Conservation (phyloP, 2,329 filamentous ascomycete species). For the Neurospora crassa region DNA sequence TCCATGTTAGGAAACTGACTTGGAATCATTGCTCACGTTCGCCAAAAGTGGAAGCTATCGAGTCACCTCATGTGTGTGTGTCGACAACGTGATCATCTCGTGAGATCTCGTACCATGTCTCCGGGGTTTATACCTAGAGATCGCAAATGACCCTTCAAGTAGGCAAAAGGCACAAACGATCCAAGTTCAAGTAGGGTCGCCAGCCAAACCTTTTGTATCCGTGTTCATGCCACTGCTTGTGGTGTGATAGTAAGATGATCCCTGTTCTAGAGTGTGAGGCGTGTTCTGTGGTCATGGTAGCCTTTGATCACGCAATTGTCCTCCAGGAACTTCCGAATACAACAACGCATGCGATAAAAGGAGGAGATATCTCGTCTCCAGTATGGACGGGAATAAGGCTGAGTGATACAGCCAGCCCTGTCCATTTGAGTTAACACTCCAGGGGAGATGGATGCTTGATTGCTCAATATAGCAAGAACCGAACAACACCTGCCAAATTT, state of each 20-base stretch:
- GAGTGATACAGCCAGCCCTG: neutral
- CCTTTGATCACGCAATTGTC: neutral
- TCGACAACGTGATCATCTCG: neutral
- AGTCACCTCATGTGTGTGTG: neutral
- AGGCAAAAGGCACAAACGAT: no score
- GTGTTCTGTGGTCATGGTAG: neutral
- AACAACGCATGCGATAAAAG: neutral
- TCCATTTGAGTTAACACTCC: no score
- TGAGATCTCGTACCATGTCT: neutral
- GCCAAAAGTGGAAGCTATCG: neutral
- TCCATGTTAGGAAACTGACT: neutral
- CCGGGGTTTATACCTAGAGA: neutral
- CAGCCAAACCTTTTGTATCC: neutral
- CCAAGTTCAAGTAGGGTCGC: neutral
- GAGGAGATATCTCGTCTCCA: neutral
- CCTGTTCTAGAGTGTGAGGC: neutral
- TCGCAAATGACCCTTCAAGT: neutral
- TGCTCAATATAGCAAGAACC: neutral
- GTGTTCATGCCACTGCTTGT: neutral
- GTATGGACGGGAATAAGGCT: neutral
- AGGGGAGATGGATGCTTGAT: neutral
- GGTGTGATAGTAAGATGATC: neutral
- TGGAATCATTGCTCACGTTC: neutral
- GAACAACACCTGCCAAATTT: neutral
- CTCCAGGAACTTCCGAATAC: neutral